Evolutionary conservation across 2,329 filamentous ascomycete species (phyloP).

Genomic region (Colletotrichum sansevieriae): DNA sequence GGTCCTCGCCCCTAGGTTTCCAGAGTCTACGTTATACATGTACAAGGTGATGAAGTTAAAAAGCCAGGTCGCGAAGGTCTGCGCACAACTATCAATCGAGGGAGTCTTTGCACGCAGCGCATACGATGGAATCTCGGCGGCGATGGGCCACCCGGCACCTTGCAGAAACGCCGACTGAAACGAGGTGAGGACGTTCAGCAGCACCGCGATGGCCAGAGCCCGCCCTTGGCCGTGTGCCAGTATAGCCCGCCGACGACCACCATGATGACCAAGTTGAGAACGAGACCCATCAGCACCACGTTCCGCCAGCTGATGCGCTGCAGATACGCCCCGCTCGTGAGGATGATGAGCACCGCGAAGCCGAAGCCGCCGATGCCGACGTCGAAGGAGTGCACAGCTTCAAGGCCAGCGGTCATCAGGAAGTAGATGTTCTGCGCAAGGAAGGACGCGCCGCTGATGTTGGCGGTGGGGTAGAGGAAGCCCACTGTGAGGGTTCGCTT

Average conservation of each 20-base stretch:
- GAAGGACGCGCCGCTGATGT: slow-evolving; percentile 1
- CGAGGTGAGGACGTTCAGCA: slow-evolving; percentile 8
- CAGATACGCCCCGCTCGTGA: not conserved
- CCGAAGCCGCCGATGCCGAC: slow-evolving; percentile 9
- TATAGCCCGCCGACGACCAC: not conserved
- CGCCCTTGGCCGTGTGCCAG: not conserved
- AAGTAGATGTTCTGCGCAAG: slow-evolving; percentile 4
- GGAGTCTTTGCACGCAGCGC: slow-evolving; percentile 7
- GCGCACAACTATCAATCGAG: slow-evolving; percentile 1
- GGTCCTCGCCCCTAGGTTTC: not conserved
- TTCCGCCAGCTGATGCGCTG: not conserved
- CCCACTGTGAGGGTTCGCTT: not conserved
- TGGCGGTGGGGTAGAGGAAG: not conserved
- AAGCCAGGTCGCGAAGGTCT: slow-evolving; percentile 16
- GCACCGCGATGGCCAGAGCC: slow-evolving; percentile 1
- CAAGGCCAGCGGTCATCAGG: not conserved
- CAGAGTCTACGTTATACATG: slow-evolving; percentile 21
- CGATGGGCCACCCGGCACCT: slow-evolving; percentile 11
- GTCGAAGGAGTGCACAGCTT: not conserved
- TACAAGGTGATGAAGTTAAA: slow-evolving; percentile 13
- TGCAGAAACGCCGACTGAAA: slow-evolving; percentile 2
- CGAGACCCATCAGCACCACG: slow-evolving; percentile 4
- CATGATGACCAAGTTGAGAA: not conserved
- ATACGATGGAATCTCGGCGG: slow-evolving; percentile 14
- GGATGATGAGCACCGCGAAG: not conserved